Evolutionary conservation across 352 stramenopile genomes (phyloP), one percentile per base, ranked within the genome.

Genomic region (Plasmopara muralis): DNA sequence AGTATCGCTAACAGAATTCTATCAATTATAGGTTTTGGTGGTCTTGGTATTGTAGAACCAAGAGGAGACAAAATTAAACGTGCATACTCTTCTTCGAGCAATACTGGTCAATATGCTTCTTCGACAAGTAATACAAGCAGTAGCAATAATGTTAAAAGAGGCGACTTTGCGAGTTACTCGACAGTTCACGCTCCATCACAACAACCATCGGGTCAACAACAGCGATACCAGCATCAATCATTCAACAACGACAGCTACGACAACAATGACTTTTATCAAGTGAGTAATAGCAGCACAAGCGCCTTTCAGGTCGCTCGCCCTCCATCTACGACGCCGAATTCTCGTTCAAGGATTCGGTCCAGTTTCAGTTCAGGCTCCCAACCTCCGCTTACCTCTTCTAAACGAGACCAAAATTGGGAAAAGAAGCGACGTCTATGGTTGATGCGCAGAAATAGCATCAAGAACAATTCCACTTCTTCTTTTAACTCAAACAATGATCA

Each of bases 371-470:
- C 60, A 7, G 64, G 58, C n/a, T 70, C 64, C 13, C 79, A 89
- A 51, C 74, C 74, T 28, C 80, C 77, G 29, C 64, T 90, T 33
- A 90, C 80, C 16, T 79, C 75, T 34, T 90, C 80, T 18, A 87
- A 87, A 43, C 65, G 80, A 16, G 80, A 90, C 48, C 80, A 90
- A 49, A 90, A 85, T 55, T 90, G 80, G 80, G 80, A 88, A 50
- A 78, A 76, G 52, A 90, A 90, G 55, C 73, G 77, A 4, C 70
- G 77, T 0, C 68, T 75, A 30, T 90, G 80, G 80, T 60, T 88
- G 6, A 72, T 70, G 25, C 73, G 74, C 28, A 85, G 86, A 49
- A 65, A 75, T 43, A 62, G 67, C 41, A 60, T 47, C 29, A 57
- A 43, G 34, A 56, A 53, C 13, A 35, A 37, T 16, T 30, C 43